A percentile compares a stretch with the other conserved stretches of the same genome.
Evolutionary conservation across 2,329 filamentous ascomycete genomes (phyloP).

Genomic region (Ceratocystis cubensis): DNA sequence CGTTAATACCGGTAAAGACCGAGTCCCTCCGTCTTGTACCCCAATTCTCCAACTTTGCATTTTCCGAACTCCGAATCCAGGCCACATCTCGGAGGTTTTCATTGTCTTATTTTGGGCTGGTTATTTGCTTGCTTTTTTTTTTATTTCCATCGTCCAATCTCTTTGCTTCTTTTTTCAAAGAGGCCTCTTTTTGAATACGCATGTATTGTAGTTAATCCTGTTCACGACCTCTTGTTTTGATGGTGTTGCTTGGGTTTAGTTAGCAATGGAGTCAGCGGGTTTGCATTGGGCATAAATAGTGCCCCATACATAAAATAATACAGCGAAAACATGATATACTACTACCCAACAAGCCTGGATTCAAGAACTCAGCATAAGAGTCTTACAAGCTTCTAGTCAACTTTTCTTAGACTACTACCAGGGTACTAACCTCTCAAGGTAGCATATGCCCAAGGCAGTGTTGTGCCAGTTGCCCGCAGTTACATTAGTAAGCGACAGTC

Average conservation of each 20-base stretch:
- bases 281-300: not conserved
- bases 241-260: not conserved
- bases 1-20: not conserved
- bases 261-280: not conserved
- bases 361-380: too few species aligned
- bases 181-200: not conserved
- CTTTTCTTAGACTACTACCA: too few species aligned
- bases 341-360: too few species aligned
- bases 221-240: not conserved
- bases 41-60: not conserved
- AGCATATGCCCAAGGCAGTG: too few species aligned
- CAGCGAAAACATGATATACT: not conserved
- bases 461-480: too few species aligned
- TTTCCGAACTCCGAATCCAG: constrained; percentile 1
- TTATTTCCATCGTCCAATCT: not conserved
- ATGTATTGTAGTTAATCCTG: not conserved
- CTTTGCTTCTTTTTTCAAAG: not conserved
- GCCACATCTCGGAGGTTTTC: not conserved
- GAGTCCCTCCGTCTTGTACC: not conserved
- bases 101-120: not conserved
- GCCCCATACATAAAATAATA: not conserved
- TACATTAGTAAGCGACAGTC: too few species aligned
- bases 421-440: too few species aligned
- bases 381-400: too few species aligned
- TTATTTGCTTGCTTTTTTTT: not conserved